Conservation (phyloP, 257 asterid genomes). For the Ligustrum vulgare region DNA sequence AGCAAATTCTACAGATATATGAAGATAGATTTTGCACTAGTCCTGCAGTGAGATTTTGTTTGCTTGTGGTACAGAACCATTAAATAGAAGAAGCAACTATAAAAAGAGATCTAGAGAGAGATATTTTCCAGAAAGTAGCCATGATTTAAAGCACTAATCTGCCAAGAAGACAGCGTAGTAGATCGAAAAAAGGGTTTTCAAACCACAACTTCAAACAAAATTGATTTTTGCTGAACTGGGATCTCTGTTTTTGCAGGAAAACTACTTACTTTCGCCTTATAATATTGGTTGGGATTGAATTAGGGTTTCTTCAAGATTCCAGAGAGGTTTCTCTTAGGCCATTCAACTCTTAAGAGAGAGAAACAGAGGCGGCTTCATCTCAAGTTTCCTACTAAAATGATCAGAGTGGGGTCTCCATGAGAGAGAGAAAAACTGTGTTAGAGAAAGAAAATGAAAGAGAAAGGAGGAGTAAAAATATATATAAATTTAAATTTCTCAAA, state of each 20-base stretch:
- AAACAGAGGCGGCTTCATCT: slow-evolving; percentile 39
- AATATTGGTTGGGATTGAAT: slow-evolving; percentile 15
- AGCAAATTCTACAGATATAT: slow-evolving; percentile 35
- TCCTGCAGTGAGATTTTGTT: slow-evolving; percentile 28
- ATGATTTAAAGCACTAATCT: slow-evolving; percentile 42
- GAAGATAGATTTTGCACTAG: slow-evolving; percentile 38
- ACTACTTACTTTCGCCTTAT: not conserved
- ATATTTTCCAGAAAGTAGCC: slow-evolving; percentile 36
- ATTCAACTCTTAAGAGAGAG: not conserved
- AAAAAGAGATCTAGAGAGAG: slow-evolving; percentile 16
- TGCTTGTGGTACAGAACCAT: slow-evolving; percentile 26
- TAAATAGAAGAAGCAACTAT: slow-evolving; percentile 19
- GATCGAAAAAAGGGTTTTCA: slow-evolving; percentile 18
- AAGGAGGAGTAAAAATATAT: slow-evolving; percentile 16
- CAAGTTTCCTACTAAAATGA: slow-evolving; percentile 44
- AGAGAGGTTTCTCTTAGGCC: slow-evolving; percentile 13
- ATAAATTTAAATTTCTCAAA: not conserved
- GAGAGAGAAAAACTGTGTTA: not conserved
- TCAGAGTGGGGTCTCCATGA: slow-evolving; percentile 61
- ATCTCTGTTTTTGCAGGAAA: slow-evolving; percentile 9
- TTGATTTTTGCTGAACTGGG: slow-evolving; percentile 20
- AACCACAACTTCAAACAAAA: slow-evolving; percentile 16
- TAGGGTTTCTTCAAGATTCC: slow-evolving; percentile 41
- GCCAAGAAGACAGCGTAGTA: slow-evolving; percentile 13
- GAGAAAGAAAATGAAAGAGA: slow-evolving; percentile 16